Evolutionary conservation across 345 rosid genomes (phyloP).

Genomic region (Brassica rapa): DNA sequence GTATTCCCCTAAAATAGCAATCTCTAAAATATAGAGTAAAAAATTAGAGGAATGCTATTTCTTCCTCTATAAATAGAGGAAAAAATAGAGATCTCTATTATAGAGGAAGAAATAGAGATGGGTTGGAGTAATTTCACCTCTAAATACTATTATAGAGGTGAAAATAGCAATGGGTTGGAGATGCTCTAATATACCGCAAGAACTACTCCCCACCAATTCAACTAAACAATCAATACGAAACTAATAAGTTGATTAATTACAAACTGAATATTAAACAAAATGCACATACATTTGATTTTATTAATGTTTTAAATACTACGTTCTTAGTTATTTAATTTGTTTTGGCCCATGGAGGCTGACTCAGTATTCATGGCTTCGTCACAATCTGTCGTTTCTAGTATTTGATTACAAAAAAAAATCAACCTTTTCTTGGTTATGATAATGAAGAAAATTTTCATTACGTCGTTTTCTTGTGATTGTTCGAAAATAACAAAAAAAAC

Average conservation of each 20-base stretch:
- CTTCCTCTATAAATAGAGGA: too few species aligned
- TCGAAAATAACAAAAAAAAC: background rate
- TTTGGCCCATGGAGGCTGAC: constrained; percentile 11
- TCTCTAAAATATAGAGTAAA: too few species aligned
- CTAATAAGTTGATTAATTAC: constrained; percentile 10
- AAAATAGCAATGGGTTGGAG: too few species aligned
- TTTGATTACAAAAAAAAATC: background rate
- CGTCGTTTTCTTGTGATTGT: constrained; percentile 2
- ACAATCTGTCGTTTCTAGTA: background rate
- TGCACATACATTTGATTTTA: background rate
- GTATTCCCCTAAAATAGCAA: too few species aligned
- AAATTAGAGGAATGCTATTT: too few species aligned
- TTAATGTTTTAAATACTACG: background rate
- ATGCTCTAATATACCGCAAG: too few species aligned
- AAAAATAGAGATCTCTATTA: too few species aligned
- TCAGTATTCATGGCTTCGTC: constrained; percentile 9
- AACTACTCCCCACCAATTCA: constrained; percentile 7
- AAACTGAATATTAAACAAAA: background rate
- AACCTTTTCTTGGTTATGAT: background rate
- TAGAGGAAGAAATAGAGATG: too few species aligned
- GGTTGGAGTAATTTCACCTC: too few species aligned
- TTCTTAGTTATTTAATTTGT: background rate
- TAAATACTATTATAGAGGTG: too few species aligned
- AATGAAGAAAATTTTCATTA: background rate
- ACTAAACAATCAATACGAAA: constrained; percentile 17